These are phyloP conservation scores for Roridomyces roridus DNA, from an alignment of 768 basidiomycete species.

Conservation along the genomic window DNA sequence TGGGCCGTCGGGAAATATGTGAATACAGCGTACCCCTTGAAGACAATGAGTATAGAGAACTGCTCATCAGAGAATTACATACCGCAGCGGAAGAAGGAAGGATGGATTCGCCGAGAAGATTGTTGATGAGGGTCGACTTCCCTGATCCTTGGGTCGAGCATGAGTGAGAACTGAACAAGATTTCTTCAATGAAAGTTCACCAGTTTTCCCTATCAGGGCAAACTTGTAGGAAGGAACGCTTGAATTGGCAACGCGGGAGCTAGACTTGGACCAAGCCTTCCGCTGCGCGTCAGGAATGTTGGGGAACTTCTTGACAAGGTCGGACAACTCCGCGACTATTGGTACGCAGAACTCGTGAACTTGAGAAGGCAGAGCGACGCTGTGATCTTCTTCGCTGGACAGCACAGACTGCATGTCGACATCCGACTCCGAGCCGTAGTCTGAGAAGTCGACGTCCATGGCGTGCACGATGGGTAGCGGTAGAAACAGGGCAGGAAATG, in stretches of 20 bases:
- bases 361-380: not conserved
- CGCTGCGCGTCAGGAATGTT: slow-evolving; percentile 1
- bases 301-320: not conserved
- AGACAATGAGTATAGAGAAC: not conserved
- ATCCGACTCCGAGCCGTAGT: too few species aligned
- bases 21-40: slow-evolving; percentile 10
- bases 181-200: not conserved
- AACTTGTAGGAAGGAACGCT: not conserved
- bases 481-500: too few species aligned
- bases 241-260: not conserved
- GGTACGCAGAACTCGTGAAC: not conserved
- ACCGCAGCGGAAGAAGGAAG: slow-evolving; percentile 12
- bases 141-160: not conserved
- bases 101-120: not conserved
- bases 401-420: not conserved
- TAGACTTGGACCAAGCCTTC: not conserved
- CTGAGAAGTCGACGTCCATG: too few species aligned
- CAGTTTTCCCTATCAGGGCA: slow-evolving; percentile 7
- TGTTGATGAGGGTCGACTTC: slow-evolving; percentile 11
- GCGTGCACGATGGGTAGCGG: too few species aligned
- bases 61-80: not conserved
- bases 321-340: not conserved
- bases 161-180: not conserved
- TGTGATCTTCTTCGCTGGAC: not conserved
- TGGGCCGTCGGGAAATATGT: not conserved